These are phyloP conservation scores for Trichosporon sp. DNA, from an alignment of 1,284 basidiomycete species.

Conservation along the genomic window DNA sequence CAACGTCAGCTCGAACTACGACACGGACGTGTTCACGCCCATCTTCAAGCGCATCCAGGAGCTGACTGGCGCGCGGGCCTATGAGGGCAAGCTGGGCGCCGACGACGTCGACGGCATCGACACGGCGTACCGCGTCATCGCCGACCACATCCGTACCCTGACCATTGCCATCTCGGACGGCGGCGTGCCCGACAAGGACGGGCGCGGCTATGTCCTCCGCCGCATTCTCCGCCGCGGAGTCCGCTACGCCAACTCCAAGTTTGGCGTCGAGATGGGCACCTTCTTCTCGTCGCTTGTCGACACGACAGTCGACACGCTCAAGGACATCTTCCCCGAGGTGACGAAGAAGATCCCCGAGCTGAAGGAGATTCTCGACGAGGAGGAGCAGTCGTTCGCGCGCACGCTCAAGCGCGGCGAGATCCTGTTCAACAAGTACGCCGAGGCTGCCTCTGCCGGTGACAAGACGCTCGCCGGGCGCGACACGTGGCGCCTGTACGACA, in stretches of 20 bases:
- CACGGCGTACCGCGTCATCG: slow-evolving; percentile 94
- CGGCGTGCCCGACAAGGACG: slow-evolving; percentile 92
- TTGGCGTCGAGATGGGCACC: slow-evolving; percentile 85
- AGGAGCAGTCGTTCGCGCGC: slow-evolving; percentile 93
- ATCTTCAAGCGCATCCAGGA: slow-evolving; percentile 85
- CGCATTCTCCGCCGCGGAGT: slow-evolving; percentile 88
- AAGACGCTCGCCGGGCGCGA: slow-evolving; percentile 80
- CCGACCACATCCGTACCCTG: slow-evolving; percentile 92
- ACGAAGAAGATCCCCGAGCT: slow-evolving; percentile 76
- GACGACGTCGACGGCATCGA: slow-evolving; percentile 92
- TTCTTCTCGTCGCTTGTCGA: slow-evolving; percentile 94
- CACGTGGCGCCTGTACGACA: slow-evolving; percentile 96
- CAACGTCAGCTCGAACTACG: slow-evolving; percentile 90
- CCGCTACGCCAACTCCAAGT: slow-evolving; percentile 90
- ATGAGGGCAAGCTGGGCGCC: slow-evolving; percentile 84
- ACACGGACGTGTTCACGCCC: slow-evolving; percentile 90
- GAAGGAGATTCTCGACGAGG: slow-evolving; percentile 93
- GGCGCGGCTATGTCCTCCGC: slow-evolving; percentile 89
- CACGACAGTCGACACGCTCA: slow-evolving; percentile 82
- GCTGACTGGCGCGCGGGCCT: slow-evolving; percentile 79
- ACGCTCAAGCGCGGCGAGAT: slow-evolving; percentile 96
- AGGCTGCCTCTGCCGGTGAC: slow-evolving; percentile 60
- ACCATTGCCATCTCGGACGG: slow-evolving; percentile 95
- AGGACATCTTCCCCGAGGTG: slow-evolving; percentile 88
- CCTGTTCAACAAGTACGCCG: slow-evolving; percentile 87